These are phyloP conservation scores for Fusarium agapanthi DNA, from an alignment of 2,329 filamentous ascomycete genomes.

Conservation along the genomic window DNA sequence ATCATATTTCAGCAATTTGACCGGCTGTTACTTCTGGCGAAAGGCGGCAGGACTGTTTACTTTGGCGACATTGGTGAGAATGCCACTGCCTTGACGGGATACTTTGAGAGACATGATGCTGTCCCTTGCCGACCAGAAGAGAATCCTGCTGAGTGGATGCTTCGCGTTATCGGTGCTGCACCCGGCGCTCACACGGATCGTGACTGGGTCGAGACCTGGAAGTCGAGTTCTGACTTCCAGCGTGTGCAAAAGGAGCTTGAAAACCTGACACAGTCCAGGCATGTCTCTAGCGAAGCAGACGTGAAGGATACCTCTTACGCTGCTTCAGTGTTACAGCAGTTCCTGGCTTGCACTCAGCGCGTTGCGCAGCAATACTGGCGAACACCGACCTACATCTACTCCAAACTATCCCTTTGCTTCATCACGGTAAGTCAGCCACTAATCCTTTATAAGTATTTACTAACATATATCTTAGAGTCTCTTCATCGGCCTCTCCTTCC, in stretches of 20 bases:
- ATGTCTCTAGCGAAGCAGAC: rapidly evolving
- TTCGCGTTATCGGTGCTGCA: slow-evolving; percentile 60
- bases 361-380: slow-evolving; percentile 93
- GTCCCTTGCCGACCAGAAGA: slow-evolving; percentile 68
- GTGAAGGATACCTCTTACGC: not conserved
- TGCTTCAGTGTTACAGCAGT: slow-evolving; percentile 71
- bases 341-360: slow-evolving; percentile 69
- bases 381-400: slow-evolving; percentile 86
- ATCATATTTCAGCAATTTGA: slow-evolving; percentile 57
- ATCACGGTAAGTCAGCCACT: not conserved
- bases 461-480: slow-evolving; percentile 59
- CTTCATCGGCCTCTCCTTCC: slow-evolving; percentile 85
- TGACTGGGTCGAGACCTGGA: slow-evolving; percentile 71
- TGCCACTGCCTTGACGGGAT: slow-evolving; percentile 70
- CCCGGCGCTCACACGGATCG: slow-evolving; percentile 55
- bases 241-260: slow-evolving; percentile 64
- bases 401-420: slow-evolving; percentile 68
- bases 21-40: slow-evolving; percentile 57
- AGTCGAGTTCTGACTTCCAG: slow-evolving; percentile 61
- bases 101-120: slow-evolving; percentile 78
- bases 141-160: slow-evolving; percentile 70
- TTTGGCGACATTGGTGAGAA: slow-evolving; percentile 71
- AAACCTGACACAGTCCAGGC: slow-evolving; percentile 47
- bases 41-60: slow-evolving; percentile 23
- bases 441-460: rapidly evolving